phyloP scores from a whole-genome alignment of 805 yeast genomes.

The Cyberlindnera suaveolens region DNA sequence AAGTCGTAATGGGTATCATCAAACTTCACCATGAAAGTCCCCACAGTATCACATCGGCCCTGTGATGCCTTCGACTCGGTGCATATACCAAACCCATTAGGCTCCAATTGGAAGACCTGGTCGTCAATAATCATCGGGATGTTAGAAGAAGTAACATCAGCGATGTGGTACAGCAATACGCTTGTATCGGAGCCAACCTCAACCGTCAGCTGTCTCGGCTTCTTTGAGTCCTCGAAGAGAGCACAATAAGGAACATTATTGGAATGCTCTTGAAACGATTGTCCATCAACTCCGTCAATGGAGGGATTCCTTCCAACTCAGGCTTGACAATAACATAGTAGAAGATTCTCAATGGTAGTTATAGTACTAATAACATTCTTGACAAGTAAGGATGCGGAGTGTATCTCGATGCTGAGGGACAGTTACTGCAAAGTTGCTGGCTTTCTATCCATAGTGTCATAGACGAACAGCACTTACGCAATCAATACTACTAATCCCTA shows the following conservation, averaged over 20 bases:
- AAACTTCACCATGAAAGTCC: conserved; percentile 7
- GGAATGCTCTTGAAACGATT: conserved; percentile 40
- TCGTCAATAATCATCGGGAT: conserved; percentile 9
- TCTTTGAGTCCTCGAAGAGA: conserved; percentile 4
- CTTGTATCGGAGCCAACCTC: conserved; percentile 3
- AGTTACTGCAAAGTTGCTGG: conserved; percentile 83
- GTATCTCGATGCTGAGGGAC: conserved; percentile 51
- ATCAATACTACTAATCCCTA: conserved; percentile 65
- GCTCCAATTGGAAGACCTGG: conserved; percentile 1
- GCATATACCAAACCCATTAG: conserved; percentile 11
- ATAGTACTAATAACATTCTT: conserved; percentile 78
- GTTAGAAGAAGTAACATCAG: conserved; percentile 7
- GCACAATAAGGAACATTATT: conserved; percentile 45
- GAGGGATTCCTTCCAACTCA: conserved; percentile 50
- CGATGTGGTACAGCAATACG: conserved; percentile 8
- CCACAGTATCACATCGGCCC: conserved; percentile 8
- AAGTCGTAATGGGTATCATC: conserved; percentile 1
- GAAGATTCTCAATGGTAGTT: conserved; percentile 51
- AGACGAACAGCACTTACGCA: conserved; percentile 74
- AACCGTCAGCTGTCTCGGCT: not conserved
- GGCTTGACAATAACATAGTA: conserved; percentile 55
- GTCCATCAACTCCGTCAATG: conserved; percentile 37
- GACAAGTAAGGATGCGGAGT: conserved; percentile 61
- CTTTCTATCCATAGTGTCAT: conserved; percentile 62
- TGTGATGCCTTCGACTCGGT: conserved; percentile 6